A percentile compares a stretch with the other conserved stretches of the same genome.
These are phyloP conservation scores for Saccharomyces hybrid DNA, from an alignment of 1,139 yeast genomes.

Conservation along the genomic window DNA sequence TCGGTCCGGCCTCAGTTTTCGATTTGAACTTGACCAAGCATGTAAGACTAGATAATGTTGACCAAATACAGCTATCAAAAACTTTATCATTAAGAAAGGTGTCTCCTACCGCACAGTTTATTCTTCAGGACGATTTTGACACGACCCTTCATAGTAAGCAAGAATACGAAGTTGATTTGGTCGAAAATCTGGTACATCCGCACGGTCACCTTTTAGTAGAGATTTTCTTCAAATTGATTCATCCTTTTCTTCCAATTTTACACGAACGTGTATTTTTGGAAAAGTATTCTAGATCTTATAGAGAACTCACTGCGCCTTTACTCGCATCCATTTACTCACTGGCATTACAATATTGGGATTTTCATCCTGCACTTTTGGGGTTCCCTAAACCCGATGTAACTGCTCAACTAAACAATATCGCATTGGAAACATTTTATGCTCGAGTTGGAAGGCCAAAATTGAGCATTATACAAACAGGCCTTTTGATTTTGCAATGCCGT, in stretches of 20 bases:
- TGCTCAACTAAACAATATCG: conserved; percentile 52
- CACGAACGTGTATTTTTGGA: conserved; percentile 73
- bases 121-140: conserved; percentile 64
- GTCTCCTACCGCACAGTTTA: conserved; percentile 55
- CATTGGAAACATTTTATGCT: conserved; percentile 47
- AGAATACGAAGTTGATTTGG: conserved; percentile 62
- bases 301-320: conserved; percentile 71
- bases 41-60: conserved; percentile 45
- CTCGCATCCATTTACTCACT: conserved; percentile 69
- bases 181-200: conserved; percentile 67
- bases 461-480: conserved; percentile 76
- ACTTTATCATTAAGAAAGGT: conserved; percentile 60
- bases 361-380: conserved; percentile 57
- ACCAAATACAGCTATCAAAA: conserved; percentile 39
- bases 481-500: conserved; percentile 60
- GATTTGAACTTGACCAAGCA: conserved; percentile 52
- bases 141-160: conserved; percentile 54
- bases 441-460: conserved; percentile 66
- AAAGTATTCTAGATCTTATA: conserved; percentile 66
- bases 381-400: conserved; percentile 59
- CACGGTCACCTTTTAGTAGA: conserved; percentile 69
- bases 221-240: conserved; percentile 65
- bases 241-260: conserved; percentile 70
- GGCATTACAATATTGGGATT: conserved; percentile 81
- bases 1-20: conserved; percentile 67